Evolutionary conservation across 768 basidiomycete species (phyloP).

Genomic region (Boletus rubescentipes): DNA sequence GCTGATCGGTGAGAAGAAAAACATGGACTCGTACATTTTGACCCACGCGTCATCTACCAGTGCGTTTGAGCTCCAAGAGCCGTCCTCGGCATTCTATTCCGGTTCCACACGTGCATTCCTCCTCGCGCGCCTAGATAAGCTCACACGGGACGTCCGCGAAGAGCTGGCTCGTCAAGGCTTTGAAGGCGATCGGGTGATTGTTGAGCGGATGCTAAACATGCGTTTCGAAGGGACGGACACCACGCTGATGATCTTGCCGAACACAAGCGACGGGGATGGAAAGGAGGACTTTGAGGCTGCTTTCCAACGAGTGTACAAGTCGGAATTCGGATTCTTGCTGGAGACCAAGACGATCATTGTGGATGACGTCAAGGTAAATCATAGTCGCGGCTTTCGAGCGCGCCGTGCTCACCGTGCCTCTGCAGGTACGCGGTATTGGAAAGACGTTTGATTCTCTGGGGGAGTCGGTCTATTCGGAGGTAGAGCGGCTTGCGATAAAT

Average conservation of each 20-base stretch:
- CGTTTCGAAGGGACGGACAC: conserved; percentile 94
- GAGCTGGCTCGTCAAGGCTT: conserved; percentile 86
- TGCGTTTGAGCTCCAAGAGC: conserved; percentile 87
- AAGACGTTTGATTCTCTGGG: conserved; percentile 85
- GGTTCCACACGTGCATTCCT: conserved; percentile 54
- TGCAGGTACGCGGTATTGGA: conserved; percentile 82
- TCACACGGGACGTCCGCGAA: conserved; percentile 57
- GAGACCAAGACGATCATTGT: conserved; percentile 82
- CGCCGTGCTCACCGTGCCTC: background rate
- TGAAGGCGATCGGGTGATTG: conserved; percentile 60
- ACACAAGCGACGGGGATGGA: conserved; percentile 48
- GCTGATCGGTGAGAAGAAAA: conserved; percentile 59
- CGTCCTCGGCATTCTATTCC: conserved; percentile 78
- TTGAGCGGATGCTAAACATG: conserved; percentile 89
- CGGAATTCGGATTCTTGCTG: conserved; percentile 90
- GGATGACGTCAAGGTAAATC: conserved; percentile 83
- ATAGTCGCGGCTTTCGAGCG: background rate
- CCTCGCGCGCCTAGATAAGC: conserved; percentile 63
- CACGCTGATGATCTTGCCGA: conserved; percentile 79
- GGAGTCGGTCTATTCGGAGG: conserved; percentile 74
- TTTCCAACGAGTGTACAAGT: conserved; percentile 78
- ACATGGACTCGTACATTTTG: background rate
- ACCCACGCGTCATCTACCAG: conserved; percentile 37
- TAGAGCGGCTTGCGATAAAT: conserved; percentile 49
- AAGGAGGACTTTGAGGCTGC: conserved; percentile 73